Conservation (phyloP, 73 alveolate genomes). For the Paramecium sexaurelia region DNA sequence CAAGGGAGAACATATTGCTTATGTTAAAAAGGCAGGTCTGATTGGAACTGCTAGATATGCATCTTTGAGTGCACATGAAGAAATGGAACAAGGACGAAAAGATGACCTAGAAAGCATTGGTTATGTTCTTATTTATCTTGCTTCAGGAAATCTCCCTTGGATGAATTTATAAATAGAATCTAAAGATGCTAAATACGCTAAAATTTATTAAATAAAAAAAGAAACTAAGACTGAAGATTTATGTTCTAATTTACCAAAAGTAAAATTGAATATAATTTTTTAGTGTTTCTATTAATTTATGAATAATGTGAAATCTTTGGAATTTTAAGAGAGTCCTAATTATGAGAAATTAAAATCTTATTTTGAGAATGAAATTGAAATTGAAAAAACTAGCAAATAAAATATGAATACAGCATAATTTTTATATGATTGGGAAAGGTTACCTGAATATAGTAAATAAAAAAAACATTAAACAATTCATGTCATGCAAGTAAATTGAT, state of each 20-base stretch:
- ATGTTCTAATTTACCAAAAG: slow-evolving; percentile 23
- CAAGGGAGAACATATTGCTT: slow-evolving; percentile 77
- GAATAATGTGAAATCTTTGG: slow-evolving; percentile 7
- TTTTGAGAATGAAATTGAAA: slow-evolving; percentile 24
- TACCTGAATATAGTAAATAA: background rate
- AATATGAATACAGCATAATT: background rate
- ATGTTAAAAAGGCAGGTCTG: slow-evolving; percentile 75
- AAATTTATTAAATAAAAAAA: slow-evolving; percentile 22
- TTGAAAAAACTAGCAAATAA: background rate
- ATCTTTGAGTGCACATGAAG: slow-evolving; percentile 73
- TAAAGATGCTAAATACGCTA: slow-evolving; percentile 57
- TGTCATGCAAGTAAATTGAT: background rate
- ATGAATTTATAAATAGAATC: slow-evolving; percentile 57
- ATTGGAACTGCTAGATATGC: slow-evolving; percentile 90
- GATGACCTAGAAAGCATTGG: slow-evolving; percentile 87
- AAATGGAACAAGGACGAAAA: slow-evolving; percentile 80
- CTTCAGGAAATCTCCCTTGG: slow-evolving; percentile 84
- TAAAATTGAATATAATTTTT: background rate
- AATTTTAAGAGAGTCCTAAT: slow-evolving; percentile 24
- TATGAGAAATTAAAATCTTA: slow-evolving; percentile 41
- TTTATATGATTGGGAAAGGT: slow-evolving; percentile 49
- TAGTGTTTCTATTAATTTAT: background rate
- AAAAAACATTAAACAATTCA: slow-evolving; percentile 39
- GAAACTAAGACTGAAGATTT: background rate
- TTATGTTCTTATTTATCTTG: slow-evolving; percentile 76